Evolutionary conservation across 495 filamentous ascomycete genomes (phyloP).

Genomic region (Tuber indicum): DNA sequence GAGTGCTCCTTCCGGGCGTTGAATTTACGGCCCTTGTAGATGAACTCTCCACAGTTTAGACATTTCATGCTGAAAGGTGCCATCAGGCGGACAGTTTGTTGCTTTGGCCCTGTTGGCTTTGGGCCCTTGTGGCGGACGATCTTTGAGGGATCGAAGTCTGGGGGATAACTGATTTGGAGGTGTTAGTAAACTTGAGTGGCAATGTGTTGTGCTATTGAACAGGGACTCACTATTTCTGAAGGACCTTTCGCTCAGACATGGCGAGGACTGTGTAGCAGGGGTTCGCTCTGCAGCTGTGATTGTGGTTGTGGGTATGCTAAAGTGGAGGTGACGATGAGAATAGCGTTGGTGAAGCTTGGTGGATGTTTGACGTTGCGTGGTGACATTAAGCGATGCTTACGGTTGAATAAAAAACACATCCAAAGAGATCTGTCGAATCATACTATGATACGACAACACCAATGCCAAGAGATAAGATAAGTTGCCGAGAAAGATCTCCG

Average conservation of each 20-base stretch:
- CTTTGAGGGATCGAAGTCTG: conserved; percentile 91
- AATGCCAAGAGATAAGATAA: conserved; percentile 12
- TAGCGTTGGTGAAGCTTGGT: conserved; percentile 11
- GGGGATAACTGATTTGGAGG: conserved; percentile 60
- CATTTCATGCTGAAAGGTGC: conserved; percentile 95
- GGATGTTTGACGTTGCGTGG: conserved; percentile 14
- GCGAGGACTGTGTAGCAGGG: conserved; percentile 35
- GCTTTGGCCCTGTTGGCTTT: conserved; percentile 69
- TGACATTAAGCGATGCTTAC: not conserved
- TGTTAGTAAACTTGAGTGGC: conserved; percentile 6
- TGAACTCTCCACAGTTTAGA: conserved; percentile 85
- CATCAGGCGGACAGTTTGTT: conserved; percentile 91
- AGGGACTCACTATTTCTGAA: conserved; percentile 48
- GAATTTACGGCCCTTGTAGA: conserved; percentile 94
- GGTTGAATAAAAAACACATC: not conserved
- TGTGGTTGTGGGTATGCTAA: not conserved
- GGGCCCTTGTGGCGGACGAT: conserved; percentile 63
- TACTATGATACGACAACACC: too few relatives aligned
- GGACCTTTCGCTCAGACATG: conserved; percentile 93
- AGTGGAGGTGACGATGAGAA: not conserved
- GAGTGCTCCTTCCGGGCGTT: conserved; percentile 93
- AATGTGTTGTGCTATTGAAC: conserved; percentile 13
- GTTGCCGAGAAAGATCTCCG: not conserved
- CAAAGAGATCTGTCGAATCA: not conserved
- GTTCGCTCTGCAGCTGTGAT: not conserved